Base-by-base conservation (phyloP, 345 rosid genomes). In the Eucalyptus tenuipes region DNA sequence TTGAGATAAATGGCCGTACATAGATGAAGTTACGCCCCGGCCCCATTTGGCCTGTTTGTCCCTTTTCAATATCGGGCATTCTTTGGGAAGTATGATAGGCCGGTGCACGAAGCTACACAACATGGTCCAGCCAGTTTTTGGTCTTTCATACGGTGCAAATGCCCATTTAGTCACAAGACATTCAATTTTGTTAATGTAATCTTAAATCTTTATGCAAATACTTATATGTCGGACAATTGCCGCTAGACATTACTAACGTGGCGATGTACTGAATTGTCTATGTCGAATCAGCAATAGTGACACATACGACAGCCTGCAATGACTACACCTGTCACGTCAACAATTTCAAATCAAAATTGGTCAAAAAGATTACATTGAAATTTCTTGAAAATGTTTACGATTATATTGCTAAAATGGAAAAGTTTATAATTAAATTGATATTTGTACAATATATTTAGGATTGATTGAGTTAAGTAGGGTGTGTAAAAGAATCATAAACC, bases 191-290 rank as follows among this genome's bases (percentile, higher is more conserved):
- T 64, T 64, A 8, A 64, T 4, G 8, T 29, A 29, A 5, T 64
- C 17, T 13, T 61, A 61, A 61, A 27, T 12, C 4, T 29, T 29
- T 29, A 12, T 14, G 18, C 7, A 29, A 64, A 64, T 4, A 29
- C 7, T 29, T 15, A 14, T 6, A n/a, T 64, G 16, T 14, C 37
- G 0, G 0, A 14, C 9, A 64, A n/a, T 64, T 13, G 18, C 18
- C 18, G 37, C 4, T 3, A 3, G 18, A 64, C 14, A 64, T 29
- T 7, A 0, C 9, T n/a, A 15, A 14, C 8, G 18, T 2, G 75
- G 17, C 4, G 20, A 31, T n/a, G 16, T 14, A 14, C 3, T 7
- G 7, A 64, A 7, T 64, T n/a, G 17, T n/a, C 10, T 11, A 16
- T 59, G 66, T 59, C 7, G 7, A 27, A 59, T 59, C 15, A 2